A percentile compares a stretch with the other conserved stretches of the same genome.
These are phyloP conservation scores for Houttuynia cordata DNA, from an alignment of 164 flowering plant species.

Conservation along the genomic window DNA sequence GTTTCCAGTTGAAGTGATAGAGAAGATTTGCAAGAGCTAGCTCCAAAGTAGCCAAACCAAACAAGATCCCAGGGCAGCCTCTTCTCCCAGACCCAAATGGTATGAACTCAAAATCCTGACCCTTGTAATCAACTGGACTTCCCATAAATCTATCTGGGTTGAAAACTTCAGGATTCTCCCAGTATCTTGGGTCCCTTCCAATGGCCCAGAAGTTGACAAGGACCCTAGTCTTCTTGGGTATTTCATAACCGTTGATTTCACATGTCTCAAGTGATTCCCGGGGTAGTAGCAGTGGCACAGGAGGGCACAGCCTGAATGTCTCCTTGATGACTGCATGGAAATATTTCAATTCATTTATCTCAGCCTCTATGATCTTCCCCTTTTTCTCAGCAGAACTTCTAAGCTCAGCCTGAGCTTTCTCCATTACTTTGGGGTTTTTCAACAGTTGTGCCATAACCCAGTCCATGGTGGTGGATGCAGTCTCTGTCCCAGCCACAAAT, in stretches of 20 bases:
- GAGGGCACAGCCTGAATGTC: conserved; percentile 30
- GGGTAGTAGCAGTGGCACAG: conserved; percentile 20
- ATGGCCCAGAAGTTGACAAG: neutral
- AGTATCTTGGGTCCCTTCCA: neutral
- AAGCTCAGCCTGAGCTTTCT: conserved; percentile 4
- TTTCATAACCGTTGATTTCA: neutral
- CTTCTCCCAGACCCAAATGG: neutral
- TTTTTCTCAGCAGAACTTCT: neutral
- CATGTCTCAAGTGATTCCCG: neutral
- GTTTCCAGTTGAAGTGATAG: neutral
- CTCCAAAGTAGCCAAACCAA: neutral
- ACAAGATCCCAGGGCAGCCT: neutral
- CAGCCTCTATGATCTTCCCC: neutral
- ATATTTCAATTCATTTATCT: conserved; percentile 1
- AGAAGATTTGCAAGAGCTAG: neutral
- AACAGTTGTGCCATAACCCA: conserved; percentile 8
- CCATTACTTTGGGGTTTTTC: conserved; percentile 6
- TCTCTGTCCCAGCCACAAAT: conserved; percentile 5
- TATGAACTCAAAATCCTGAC: neutral
- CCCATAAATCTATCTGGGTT: neutral
- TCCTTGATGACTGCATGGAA: conserved; percentile 13
- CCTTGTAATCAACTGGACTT: neutral
- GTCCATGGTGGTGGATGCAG: conserved; percentile 2
- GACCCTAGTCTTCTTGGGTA: neutral
- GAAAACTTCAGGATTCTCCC: neutral